Conservation (phyloP, 176 grass and related monocot genomes). For the Phoenix dactylifera region DNA sequence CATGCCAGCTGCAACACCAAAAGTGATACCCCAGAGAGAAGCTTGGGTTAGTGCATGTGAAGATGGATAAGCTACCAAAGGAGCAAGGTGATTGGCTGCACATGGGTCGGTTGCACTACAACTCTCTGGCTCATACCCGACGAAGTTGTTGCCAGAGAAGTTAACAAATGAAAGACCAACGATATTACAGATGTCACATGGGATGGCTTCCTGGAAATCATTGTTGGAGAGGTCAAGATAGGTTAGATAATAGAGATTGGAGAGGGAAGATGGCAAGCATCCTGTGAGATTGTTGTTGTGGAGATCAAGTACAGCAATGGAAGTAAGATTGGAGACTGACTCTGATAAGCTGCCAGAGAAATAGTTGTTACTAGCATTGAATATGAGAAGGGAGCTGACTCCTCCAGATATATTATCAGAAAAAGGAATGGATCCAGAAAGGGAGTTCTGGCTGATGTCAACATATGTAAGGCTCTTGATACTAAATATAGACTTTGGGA, state of each 20-base stretch:
- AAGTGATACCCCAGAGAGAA: conserved; percentile 35
- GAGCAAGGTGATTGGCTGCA: conserved; percentile 23
- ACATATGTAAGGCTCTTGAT: conserved; percentile 42
- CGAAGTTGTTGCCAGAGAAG: conserved; percentile 70
- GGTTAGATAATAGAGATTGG: conserved; percentile 55
- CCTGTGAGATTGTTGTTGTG: conserved; percentile 74
- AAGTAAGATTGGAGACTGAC: conserved; percentile 76
- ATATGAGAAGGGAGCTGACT: conserved; percentile 52
- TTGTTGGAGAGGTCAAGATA: conserved; percentile 94
- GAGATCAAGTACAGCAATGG: conserved; percentile 69
- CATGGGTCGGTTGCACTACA: conserved; percentile 44
- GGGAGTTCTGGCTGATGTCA: conserved; percentile 72
- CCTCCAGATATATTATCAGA: conserved; percentile 22
- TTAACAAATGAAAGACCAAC: conserved; percentile 59
- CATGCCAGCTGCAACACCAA: conserved; percentile 25
- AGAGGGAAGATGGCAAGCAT: conserved; percentile 55
- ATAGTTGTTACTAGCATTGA: conserved; percentile 79
- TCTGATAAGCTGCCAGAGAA: conserved; percentile 54
- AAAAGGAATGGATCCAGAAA: conserved; percentile 64
- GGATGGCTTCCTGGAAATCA: conserved; percentile 53
- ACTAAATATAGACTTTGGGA: conserved; percentile 56
- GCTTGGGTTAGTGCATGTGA: conserved; percentile 21
- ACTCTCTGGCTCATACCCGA: conserved; percentile 33
- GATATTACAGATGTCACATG: conserved; percentile 67
- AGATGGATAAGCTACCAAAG: conserved; percentile 24